These are phyloP conservation scores for Clathrospora elynae DNA, from an alignment of 2,329 filamentous ascomycete genomes.

Conservation along the genomic window DNA sequence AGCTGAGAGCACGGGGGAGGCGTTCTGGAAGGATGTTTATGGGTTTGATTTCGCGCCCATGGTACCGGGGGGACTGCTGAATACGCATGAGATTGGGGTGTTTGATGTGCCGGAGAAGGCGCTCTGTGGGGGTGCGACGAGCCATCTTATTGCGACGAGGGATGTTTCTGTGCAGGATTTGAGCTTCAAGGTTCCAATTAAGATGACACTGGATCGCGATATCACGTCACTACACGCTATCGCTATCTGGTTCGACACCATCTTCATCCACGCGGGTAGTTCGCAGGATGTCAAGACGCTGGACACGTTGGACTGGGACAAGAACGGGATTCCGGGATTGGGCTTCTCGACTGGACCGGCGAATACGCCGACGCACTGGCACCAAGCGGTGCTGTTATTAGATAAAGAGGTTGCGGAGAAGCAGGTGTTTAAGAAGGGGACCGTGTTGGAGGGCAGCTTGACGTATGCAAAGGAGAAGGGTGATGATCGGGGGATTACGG, in stretches of 20 bases:
- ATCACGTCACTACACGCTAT: constrained; percentile 81
- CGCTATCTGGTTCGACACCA: constrained; percentile 91
- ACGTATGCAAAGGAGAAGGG: constrained; percentile 68
- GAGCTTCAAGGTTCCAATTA: constrained; percentile 72
- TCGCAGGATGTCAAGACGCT: constrained; percentile 40
- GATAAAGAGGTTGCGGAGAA: constrained; percentile 60
- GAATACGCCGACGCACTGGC: constrained; percentile 84
- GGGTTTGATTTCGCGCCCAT: constrained; percentile 94
- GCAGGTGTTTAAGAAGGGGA: constrained; percentile 56
- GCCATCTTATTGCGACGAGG: constrained; percentile 78
- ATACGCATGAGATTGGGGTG: constrained; percentile 55
- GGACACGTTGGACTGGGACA: constrained; percentile 67
- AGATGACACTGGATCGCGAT: constrained; percentile 64
- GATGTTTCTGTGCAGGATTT: constrained; percentile 73
- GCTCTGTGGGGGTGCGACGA: constrained; percentile 61
- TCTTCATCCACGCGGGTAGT: constrained; percentile 70
- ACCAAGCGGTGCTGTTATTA: constrained; percentile 76
- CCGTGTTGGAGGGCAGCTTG: constrained; percentile 71
- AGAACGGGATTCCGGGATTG: constrained; percentile 62
- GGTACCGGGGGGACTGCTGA: constrained; percentile 80
- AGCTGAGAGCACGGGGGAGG: constrained; percentile 68
- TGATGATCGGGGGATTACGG: constrained; percentile 49
- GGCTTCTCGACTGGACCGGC: constrained; percentile 87
- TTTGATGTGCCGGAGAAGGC: constrained; percentile 39
- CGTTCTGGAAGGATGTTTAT: constrained; percentile 90